Base-by-base conservation (phyloP, 371 early-diverging fungal species). In the Phascolomyces articulosus region DNA sequence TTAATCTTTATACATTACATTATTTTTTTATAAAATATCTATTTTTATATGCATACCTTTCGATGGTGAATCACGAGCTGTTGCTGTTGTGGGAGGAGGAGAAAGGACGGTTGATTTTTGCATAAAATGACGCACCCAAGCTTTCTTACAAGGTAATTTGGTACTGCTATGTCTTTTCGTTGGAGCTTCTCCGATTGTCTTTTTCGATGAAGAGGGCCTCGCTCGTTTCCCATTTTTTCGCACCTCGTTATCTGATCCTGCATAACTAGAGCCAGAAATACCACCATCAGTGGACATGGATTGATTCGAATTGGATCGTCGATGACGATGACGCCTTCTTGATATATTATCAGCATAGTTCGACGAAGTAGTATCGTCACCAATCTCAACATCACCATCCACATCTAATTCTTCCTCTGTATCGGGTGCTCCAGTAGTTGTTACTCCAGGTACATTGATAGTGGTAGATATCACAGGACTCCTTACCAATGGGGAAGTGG, bases 361-460 rank as follows among this genome's bases (percentile, higher is more conserved):
- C 9, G 34, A 6, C 6, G 34, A 6, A 34, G 0, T 34, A 34
- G 60, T n/a, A 20, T 66, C 70, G 20, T 70, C 66, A 15, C 66
- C 70, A 34, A 70, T 57, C 31, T 70, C 70, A 38, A 70, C 66
- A 27, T 69, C 65, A 23, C 48, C 64, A 34, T 64, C 69, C 27
- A 62, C 57, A 41, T 70, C 70, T n/a, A 63, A 20, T 41, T 66
- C 70, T 21, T 63, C 64, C 7, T 66, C 70, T 9, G 41, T 58
- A 24, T 54, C 66, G 4, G 61, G 16, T 9, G 20, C 55, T 48
- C 38, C 26, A 11, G 34, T 2, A 11, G 34, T 34, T n/a, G n/a
- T n/a, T n/a, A n/a, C n/a, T n/a, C n/a, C n/a, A n/a, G n/a, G n/a
- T n/a, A n/a, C n/a, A n/a, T n/a, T n/a, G n/a, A n/a, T n/a, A n/a